phyloP scores from a whole-genome alignment of 192 early-diverging fungal genomes.

The Gonapodya prolifera region DNA sequence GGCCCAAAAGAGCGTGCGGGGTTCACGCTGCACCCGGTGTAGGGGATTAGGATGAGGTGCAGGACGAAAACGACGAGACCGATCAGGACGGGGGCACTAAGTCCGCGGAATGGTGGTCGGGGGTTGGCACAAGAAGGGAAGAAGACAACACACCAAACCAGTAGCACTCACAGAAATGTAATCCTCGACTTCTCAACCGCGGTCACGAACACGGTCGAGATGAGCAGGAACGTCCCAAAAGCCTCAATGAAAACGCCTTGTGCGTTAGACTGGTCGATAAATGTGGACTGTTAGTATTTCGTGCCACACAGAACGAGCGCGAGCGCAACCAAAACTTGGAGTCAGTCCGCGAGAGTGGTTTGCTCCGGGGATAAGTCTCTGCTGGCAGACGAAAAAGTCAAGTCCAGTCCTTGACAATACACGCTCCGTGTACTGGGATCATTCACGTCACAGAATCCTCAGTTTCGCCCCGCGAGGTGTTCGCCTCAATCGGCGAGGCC shows the following conservation, averaged over 20 bases:
- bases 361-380: no score
- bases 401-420: no score
- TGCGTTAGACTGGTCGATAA: no score
- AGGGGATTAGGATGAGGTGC: slow-evolving; percentile 26
- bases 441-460: no score
- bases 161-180: slow-evolving; percentile 19
- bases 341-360: no score
- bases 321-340: no score
- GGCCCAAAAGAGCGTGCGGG: slow-evolving; percentile 54
- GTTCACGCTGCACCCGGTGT: slow-evolving; percentile 44
- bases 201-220: slow-evolving; percentile 21
- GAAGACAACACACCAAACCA: neutral
- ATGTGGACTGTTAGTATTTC: no score
- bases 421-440: no score
- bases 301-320: no score
- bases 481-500: no score
- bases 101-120: neutral
- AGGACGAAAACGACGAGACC: slow-evolving; percentile 19
- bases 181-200: slow-evolving; percentile 27
- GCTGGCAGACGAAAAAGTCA: no score
- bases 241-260: slow-evolving; percentile 26
- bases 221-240: slow-evolving; percentile 27
- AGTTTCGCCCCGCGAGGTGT: no score
- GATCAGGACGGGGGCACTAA: slow-evolving; percentile 1
- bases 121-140: neutral